These are phyloP conservation scores for Buxus sempervirens DNA, from an alignment of 164 flowering plant species.

Conservation along the genomic window DNA sequence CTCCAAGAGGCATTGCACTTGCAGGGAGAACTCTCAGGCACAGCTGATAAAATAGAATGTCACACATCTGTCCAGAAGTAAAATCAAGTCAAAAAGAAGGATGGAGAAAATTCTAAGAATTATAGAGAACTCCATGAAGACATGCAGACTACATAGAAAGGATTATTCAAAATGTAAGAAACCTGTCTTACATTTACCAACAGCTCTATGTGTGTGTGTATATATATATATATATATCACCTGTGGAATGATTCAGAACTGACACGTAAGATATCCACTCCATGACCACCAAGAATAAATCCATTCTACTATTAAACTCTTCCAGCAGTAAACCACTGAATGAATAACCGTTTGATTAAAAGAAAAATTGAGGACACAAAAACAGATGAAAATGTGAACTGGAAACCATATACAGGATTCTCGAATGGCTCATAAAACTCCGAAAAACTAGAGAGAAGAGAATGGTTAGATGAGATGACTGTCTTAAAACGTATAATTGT, in stretches of 20 bases:
- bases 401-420: neutral
- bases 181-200: neutral
- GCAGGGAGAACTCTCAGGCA: constrained; percentile 69
- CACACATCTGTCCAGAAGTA: constrained; percentile 75
- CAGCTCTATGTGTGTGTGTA: too few species aligned
- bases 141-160: neutral
- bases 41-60: constrained; percentile 87
- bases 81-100: constrained; percentile 1
- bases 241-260: neutral
- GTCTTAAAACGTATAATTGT: neutral
- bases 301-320: neutral
- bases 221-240: neutral
- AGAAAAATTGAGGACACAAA: neutral
- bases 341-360: neutral
- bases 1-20: constrained; percentile 34
- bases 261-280: neutral
- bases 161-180: neutral
- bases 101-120: neutral
- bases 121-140: neutral
- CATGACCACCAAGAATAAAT: neutral
- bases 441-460: neutral
- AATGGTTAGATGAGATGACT: neutral
- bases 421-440: neutral
- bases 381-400: neutral
- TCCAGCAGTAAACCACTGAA: neutral